Conservation (phyloP, 306 rosid genomes). For the Sechiopsis laciniata region DNA sequence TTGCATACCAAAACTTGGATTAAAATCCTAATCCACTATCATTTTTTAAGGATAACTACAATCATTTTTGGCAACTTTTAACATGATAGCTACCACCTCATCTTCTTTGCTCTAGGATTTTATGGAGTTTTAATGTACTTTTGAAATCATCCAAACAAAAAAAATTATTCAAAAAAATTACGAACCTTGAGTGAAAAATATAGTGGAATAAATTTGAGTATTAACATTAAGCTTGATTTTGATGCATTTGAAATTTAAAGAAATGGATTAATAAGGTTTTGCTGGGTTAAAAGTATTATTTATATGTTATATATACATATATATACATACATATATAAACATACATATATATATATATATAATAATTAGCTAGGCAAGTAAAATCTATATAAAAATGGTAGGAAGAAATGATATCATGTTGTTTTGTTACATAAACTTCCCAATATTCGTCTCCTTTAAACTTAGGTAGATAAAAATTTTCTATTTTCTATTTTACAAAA, state of each 20-base stretch:
- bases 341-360: no score
- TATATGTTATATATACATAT: background rate
- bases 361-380: background rate
- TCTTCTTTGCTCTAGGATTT: background rate
- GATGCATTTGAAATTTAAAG: background rate
- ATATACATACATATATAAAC: no score
- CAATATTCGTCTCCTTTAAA: no score
- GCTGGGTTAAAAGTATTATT: background rate
- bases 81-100: constrained; percentile 12
- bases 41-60: background rate
- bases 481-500: no score
- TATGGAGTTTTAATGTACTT: background rate
- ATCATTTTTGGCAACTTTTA: constrained; percentile 3
- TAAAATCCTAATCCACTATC: constrained; percentile 1
- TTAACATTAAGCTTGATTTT: background rate
- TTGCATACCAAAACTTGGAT: constrained; percentile 9
- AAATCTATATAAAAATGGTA: background rate
- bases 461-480: no score
- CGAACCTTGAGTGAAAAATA: background rate
- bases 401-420: no score
- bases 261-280: background rate
- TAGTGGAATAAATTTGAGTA: background rate
- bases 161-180: background rate
- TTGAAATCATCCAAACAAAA: background rate
- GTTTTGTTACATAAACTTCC: no score